Evolutionary conservation across 2,329 filamentous ascomycete species (phyloP).

Genomic region (Penicillium sp.): DNA sequence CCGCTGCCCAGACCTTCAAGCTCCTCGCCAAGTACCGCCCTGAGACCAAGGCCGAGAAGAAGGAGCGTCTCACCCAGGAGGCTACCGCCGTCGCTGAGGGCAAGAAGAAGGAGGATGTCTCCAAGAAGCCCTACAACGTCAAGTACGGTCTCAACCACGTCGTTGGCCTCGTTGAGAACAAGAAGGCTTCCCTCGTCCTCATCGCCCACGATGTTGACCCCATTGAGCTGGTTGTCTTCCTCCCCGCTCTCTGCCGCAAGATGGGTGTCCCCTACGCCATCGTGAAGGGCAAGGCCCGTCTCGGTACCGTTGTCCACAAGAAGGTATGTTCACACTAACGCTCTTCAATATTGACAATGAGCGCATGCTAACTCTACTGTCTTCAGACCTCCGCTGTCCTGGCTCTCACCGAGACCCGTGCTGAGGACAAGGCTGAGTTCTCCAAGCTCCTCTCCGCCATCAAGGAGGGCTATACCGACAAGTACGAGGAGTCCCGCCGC

Average conservation of each 20-base stretch:
- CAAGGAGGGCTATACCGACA: slow-evolving; percentile 98
- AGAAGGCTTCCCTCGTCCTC: slow-evolving; percentile 97
- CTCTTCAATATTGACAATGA: not conserved
- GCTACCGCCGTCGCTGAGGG: slow-evolving; percentile 96
- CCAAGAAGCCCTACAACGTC: slow-evolving; percentile 99
- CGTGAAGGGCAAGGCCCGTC: slow-evolving; percentile 99
- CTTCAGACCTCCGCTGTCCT: slow-evolving; percentile 88
- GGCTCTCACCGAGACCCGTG: slow-evolving; percentile 93
- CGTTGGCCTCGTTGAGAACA: slow-evolving; percentile 96
- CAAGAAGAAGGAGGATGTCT: slow-evolving; percentile 99
- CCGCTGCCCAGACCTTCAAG: slow-evolving; percentile 96
- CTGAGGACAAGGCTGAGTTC: slow-evolving; percentile 98
- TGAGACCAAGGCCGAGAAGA: slow-evolving; percentile 99
- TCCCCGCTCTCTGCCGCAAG: slow-evolving; percentile 99
- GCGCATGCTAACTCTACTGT: slow-evolving; percentile 35
- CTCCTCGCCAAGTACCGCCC: slow-evolving; percentile 99
- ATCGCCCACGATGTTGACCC: slow-evolving; percentile 99
- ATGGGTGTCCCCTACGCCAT: slow-evolving; percentile 99
- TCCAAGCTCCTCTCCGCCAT: slow-evolving; percentile 94
- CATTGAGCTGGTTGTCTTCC: slow-evolving; percentile 99
- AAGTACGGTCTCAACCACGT: slow-evolving; percentile 99
- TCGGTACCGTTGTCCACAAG: slow-evolving; percentile 99
- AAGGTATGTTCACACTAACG: slow-evolving; percentile 56
- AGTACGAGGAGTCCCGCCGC: slow-evolving; percentile 87
- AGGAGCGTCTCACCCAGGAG: slow-evolving; percentile 98